Base-by-base conservation (phyloP, 495 filamentous ascomycete genomes). In the Mycothermus thermophilus region DNA sequence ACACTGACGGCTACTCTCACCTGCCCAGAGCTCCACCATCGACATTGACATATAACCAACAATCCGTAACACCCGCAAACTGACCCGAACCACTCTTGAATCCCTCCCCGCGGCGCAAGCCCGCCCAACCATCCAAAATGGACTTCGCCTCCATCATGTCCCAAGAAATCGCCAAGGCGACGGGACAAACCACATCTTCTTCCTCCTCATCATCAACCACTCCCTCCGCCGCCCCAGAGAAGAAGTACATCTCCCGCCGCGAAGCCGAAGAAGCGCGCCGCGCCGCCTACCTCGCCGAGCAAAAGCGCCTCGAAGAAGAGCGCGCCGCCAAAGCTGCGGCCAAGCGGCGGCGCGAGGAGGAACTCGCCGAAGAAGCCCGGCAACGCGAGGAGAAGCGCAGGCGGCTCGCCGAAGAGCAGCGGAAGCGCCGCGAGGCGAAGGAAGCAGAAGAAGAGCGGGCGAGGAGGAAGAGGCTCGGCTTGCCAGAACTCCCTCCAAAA, bases 141-240 rank as follows among this genome's bases (percentile, higher is more conserved):
- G 86, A 97, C 57, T 95, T 97, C 67, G 84, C 83, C 30, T 69
- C 83, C 8, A 66, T 97, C 26, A 88, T 97, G 81, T 74, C 80
- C 47, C 75, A 79, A 39, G 81, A 93, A 56, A 92, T 95, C 55
- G 71, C 80, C 47, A 84, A 92, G 54, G 64, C 74, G 42, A 81
- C n/a, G n/a, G n/a, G n/a, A n/a, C n/a, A 80, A 57, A 52, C 39
- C 12, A 35, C 7, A 13, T 10, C 29, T 32, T 12, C 20, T 3
- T 17, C 19, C 20, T 30, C 38, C 11, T 32, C 60, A 42, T 3
- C 40, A 23, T 27, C 16, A 38, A 11, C 60, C 28, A 25, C 57
- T 30, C 41, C 55, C 7, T 23, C 46, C 16, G 33, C 35, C 36
- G 15, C 41, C 17, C n/a, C 42, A 44, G 60, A 34, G 46, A 94